Evolutionary conservation across 139 green algal genomes (phyloP), one percentile per base, ranked within the genome.

Genomic region (Penium margaritaceum): DNA sequence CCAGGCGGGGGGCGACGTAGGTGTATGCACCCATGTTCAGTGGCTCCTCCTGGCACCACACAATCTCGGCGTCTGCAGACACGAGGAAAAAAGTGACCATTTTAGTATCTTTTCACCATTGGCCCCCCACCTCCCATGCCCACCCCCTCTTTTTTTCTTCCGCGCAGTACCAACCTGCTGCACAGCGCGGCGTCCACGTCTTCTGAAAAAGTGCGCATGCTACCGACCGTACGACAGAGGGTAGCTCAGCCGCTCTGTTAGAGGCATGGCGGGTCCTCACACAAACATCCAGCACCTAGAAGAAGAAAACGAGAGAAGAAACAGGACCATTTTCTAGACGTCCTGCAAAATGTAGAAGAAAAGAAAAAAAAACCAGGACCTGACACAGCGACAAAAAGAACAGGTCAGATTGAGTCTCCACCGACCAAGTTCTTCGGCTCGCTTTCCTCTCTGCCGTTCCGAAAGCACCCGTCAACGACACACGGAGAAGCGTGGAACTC

Each of bases 1-100:
- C 72, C 37, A 97, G 77, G 57, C 92, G 85, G 4, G 90, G 88
- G 72, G 87, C 74, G 15, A 97, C 74, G 76, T 96, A 90, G 46
- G 82, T 75, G 78, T 91, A 98, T 1, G 90, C 90, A 9, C 94
- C 94, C 94, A 97, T 96, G 90, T 98, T 98, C 87, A 93, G 91
- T 35, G 92, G 94, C 87, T 98, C 93, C 85, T 98, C 93, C 79
- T 98, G 93, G 47, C 67, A 84, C 92, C 91, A 96, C 66, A 96
- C 44, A 19, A 95, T 77, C 72, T 91, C 84, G 66, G 82, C 82
- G 36, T 83, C 74, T 81, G 73, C 27, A 17, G 37, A 12, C 12
- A n/a, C 12, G 41, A 51, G 9, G 9, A 51, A 51, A 21, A 51
- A 12, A 51, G 41, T 51, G 41, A 51, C 41, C 41, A 51, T 51